phyloP scores from a whole-genome alignment of 73 alveolate species.

The Tetrahymena malaccensis region DNA sequence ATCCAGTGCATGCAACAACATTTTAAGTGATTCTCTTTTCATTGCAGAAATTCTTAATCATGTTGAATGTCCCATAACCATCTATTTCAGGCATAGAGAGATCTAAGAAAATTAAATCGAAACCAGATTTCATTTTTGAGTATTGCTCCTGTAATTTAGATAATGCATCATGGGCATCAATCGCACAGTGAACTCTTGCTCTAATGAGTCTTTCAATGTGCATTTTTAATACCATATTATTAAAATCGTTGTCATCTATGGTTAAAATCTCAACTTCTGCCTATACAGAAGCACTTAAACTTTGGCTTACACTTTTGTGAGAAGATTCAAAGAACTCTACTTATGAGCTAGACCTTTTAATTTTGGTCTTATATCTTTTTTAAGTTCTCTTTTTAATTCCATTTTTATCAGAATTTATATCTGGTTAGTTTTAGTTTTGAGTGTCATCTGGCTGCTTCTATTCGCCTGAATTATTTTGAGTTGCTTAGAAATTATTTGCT shows the following conservation, averaged over 20 bases:
- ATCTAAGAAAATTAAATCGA: neutral
- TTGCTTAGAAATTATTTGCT: neutral
- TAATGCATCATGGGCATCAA: neutral
- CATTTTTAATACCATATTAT: neutral
- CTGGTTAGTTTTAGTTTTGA: neutral
- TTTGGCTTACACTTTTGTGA: neutral
- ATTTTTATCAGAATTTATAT: neutral
- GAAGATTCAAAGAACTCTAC: neutral
- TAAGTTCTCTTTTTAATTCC: neutral
- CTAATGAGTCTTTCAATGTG: neutral
- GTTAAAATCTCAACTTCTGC: neutral
- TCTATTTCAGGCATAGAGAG: neutral
- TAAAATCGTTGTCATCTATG: neutral
- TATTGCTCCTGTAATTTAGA: neutral
- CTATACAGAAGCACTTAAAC: neutral
- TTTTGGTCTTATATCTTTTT: neutral
- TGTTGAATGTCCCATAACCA: neutral
- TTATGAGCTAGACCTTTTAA: neutral
- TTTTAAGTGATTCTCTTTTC: neutral
- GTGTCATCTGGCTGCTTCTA: neutral
- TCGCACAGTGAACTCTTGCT: neutral
- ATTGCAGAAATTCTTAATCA: neutral
- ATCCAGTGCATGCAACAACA: neutral
- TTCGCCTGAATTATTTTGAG: neutral
- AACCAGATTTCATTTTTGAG: neutral